Percentiles rank a stretch among this genome's conserved stretches.
phyloP scores from a whole-genome alignment of 495 filamentous ascomycete species.

The Lichina pygmaea region DNA sequence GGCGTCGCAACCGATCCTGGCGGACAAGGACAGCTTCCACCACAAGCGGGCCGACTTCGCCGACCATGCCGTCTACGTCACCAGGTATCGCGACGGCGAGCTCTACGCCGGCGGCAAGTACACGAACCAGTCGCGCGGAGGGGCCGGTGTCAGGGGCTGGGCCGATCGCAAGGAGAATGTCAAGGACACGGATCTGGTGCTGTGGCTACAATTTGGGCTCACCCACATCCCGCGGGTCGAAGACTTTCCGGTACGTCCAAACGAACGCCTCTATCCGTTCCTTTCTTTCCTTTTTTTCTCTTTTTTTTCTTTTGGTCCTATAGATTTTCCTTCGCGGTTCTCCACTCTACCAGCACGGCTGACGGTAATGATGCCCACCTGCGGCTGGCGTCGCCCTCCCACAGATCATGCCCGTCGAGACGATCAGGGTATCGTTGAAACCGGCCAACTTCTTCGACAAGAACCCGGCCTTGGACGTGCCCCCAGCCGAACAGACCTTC shows the following conservation, averaged over 20 bases:
- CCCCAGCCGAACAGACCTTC: conserved; percentile 23
- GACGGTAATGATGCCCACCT: no score
- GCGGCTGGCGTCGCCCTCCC: no score
- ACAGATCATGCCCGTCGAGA: conserved; percentile 39
- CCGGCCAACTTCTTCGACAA: conserved; percentile 49
- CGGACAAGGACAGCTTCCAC: conserved; percentile 38
- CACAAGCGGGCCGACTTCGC: conserved; percentile 58
- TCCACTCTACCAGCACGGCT: no score
- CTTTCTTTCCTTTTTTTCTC: not conserved
- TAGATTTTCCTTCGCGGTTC: not conserved
- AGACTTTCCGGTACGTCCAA: conserved; percentile 12
- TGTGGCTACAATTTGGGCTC: conserved; percentile 18
- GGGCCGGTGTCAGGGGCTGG: conserved; percentile 19
- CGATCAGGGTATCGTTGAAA: conserved; percentile 30
- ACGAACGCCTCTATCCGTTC: not conserved
- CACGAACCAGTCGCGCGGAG: conserved; percentile 57
- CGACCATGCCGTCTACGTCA: conserved; percentile 59
- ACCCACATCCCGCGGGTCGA: conserved; percentile 13
- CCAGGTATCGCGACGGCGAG: conserved; percentile 50
- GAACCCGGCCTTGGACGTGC: conserved; percentile 55
- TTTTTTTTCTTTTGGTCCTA: not conserved
- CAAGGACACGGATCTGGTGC: conserved; percentile 15
- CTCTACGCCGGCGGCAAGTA: conserved; percentile 63
- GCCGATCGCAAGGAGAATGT: conserved; percentile 14
- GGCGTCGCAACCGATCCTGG: conserved; percentile 57